These are phyloP conservation scores for Beauveria sp. DNA, from an alignment of 2,329 filamentous ascomycete species.

Conservation along the genomic window DNA sequence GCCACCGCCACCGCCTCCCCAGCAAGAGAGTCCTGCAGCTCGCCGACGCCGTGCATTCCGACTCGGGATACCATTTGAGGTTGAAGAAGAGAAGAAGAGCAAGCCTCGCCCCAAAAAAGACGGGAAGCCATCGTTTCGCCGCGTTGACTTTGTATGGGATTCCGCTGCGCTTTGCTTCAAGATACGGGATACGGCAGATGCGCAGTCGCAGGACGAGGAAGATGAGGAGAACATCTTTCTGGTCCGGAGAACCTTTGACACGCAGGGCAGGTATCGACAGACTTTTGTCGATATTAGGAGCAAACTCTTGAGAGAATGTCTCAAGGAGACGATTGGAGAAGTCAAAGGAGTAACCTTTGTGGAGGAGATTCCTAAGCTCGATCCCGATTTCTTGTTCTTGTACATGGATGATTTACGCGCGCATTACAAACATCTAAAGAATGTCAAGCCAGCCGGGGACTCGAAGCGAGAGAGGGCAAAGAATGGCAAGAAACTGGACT, in stretches of 20 bases:
- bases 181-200: constrained; percentile 46
- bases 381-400: constrained; percentile 64
- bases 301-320: constrained; percentile 63
- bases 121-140: constrained; percentile 34
- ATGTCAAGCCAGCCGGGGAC: constrained; percentile 39
- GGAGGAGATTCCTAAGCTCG: constrained; percentile 67
- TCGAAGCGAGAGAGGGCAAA: constrained; percentile 54
- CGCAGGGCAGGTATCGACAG: constrained; percentile 68
- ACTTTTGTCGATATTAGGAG: constrained; percentile 82
- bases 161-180: constrained; percentile 42
- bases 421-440: constrained; percentile 57
- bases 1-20: not conserved
- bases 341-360: constrained; percentile 60
- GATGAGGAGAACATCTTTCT: constrained; percentile 80
- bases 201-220: constrained; percentile 34
- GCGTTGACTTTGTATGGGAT: constrained; percentile 50
- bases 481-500: constrained; percentile 46
- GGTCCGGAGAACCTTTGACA: constrained; percentile 74
- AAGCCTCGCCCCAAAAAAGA: constrained; percentile 13
- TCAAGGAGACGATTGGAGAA: constrained; percentile 31
- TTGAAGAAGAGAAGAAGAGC: constrained; percentile 18
- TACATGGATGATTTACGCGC: constrained; percentile 70
- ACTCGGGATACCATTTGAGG: not conserved
- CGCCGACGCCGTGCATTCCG: not conserved
- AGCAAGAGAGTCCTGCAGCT: not conserved